A percentile compares a stretch with the other conserved stretches of the same genome.
Conservation (phyloP, 2,329 filamentous ascomycete genomes). For the Aspergillus ochraceus region DNA sequence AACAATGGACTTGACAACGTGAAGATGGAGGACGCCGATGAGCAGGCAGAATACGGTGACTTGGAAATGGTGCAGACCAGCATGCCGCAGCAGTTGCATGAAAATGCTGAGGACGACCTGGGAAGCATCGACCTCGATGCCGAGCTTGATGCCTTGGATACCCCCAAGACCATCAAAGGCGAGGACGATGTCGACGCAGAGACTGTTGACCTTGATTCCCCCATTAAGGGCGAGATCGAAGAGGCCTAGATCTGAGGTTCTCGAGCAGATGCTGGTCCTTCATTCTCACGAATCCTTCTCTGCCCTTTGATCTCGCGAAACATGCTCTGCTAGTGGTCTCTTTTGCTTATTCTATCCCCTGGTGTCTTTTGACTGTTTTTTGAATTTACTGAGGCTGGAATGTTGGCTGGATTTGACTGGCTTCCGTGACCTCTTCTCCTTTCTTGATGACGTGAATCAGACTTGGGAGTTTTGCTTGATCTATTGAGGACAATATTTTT, state of each 20-base stretch:
- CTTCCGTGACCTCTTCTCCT: background rate
- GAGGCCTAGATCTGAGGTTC: no score
- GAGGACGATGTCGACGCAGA: background rate
- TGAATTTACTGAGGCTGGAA: background rate
- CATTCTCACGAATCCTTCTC: background rate
- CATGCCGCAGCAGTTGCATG: background rate
- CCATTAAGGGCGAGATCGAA: no score
- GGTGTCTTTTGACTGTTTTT: background rate
- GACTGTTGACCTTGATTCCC: no score
- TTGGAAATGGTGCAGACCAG: background rate
- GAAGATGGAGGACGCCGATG: background rate
- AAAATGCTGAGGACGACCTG: slow-evolving; percentile 10
- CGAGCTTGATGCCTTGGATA: slow-evolving; percentile 13
- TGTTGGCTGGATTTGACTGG: background rate
- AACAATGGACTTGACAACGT: background rate
- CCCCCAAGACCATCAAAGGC: background rate
- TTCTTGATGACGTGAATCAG: background rate
- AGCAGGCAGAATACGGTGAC: background rate
- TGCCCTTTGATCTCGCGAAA: background rate
- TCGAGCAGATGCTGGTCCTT: background rate
- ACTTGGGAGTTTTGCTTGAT: no score
- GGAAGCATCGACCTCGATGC: slow-evolving; percentile 10
- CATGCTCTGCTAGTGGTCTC: background rate
- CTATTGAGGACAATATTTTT: no score
- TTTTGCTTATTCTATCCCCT: background rate